Percentiles rank a stretch among this genome's conserved stretches.
These are phyloP conservation scores for Ganoderma meredithae DNA, from an alignment of 1,284 basidiomycete species.

Conservation along the genomic window DNA sequence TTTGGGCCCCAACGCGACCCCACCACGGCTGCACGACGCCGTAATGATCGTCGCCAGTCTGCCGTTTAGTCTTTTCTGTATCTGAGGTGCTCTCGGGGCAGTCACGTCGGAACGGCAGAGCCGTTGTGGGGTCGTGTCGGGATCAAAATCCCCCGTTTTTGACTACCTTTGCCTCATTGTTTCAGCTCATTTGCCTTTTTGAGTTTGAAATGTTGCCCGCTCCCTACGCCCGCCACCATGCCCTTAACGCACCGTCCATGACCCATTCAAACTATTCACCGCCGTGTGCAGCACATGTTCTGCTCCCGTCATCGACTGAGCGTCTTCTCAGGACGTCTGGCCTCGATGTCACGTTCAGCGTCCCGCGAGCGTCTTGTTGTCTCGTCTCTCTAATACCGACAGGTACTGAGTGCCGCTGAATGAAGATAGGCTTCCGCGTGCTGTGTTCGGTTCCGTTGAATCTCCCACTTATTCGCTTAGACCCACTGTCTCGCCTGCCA, in stretches of 20 bases:
- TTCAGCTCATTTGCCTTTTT: neutral
- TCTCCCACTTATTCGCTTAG: neutral
- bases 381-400: neutral
- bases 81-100: neutral
- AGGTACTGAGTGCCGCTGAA: neutral
- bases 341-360: neutral
- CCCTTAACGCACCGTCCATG: neutral
- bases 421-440: neutral
- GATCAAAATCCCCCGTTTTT: neutral
- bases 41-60: conserved; percentile 2
- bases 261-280: neutral
- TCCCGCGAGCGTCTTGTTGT: neutral
- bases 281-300: neutral
- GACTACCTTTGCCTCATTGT: neutral
- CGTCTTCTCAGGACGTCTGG: neutral
- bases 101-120: neutral
- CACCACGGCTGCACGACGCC: neutral
- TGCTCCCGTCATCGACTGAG: neutral
- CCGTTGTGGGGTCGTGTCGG: neutral
- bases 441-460: neutral
- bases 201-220: neutral
- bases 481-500: neutral
- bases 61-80: neutral
- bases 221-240: neutral
- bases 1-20: neutral